Base-by-base conservation (phyloP, 2,329 filamentous ascomycete species). In the Nectriaceae sp. region DNA sequence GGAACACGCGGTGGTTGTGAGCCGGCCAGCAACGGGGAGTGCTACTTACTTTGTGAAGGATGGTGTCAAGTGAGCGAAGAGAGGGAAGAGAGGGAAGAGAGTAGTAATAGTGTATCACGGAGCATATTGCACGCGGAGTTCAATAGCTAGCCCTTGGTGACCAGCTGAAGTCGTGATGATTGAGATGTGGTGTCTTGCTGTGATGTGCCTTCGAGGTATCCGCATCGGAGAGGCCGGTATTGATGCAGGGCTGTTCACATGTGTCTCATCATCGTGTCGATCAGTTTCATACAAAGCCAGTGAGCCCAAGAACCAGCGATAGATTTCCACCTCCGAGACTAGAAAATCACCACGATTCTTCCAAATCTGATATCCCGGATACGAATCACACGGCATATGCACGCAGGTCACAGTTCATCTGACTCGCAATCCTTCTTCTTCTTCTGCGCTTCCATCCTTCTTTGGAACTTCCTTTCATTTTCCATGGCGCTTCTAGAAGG, bases 1-100 rank as follows among this genome's bases (percentile, higher is more conserved):
- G 63, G 79, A 82, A 47, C 84, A 85, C 42, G 92, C 92, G 0
- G 87, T 97, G 51, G 89, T 97, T 21, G 90, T 96, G 40, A 96
- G 89, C 65, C 87, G 89, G 69, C 94, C 94, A 0, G 89, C 89
- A 4, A 85, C 86, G 57, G 90, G 90, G 24, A 85, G 82, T 57
- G 80, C 77, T 2, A 65, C 84, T 13, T 81, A 76, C 48, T 53
- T 73, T 39, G 69, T 77, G 10, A 51, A 66, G 39, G 66, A 63
- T 5, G 62, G 51, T 18, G 52, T 61, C 11, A 53, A 59, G 11
- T 54, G 16, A 44, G 39, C 21, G 11, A 16, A 42, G n/a, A 42
- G 11, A 29, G 40, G 11, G 6, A 31, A 21, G 33, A 16, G 37
- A 16, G n/a, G 36, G 40, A 16, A 39, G 44, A 39, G 4, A 13